Base-by-base conservation (phyloP, 2,329 filamentous ascomycete species). In the Westerdykella aurantiaca region DNA sequence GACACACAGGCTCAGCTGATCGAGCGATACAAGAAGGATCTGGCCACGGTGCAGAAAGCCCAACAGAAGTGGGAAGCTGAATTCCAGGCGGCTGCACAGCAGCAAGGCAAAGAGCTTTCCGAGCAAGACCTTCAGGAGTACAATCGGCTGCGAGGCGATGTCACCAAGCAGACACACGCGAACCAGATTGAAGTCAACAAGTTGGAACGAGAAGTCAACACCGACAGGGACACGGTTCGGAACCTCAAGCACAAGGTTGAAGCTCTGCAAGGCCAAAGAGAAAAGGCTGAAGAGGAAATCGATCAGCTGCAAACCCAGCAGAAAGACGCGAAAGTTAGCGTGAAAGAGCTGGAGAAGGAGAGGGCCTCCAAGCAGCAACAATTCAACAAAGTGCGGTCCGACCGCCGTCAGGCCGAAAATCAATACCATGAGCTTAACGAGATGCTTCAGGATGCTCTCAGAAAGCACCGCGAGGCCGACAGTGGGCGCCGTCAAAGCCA, bases 171-270 rank as follows among this genome's bases (percentile, higher is more conserved):
- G 51, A 86, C 88, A 22, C 86, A 89, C 6, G 78, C 80, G 7
- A 87, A 95, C 56, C 87, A 93, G 61, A 79, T 84, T 51, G 87
- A 88, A 54, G 77, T 95, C 33, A 87, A 94, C 67, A 88, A 89
- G 50, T 78, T 96, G n/a, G 79, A 82, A 44, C 88, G 90, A 17
- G 88, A 96, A 61, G 77, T 88, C 48, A 95, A 91, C 69, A 93
- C 88, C 0, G 90, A 97, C 58, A 85, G 91, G 49, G 89, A 94
- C 47, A 93, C 89, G 0, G 86, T 91, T 47, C 91, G 87, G 59
- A 95, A 86, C 51, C 74, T 97, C 50, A 90, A 86, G 67, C 86
- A 87, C 60, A 95, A 89, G 63, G 83, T 96, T 25, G 88, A 95
- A 52, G 82, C 78, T 43, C 81, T 84, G 13, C 78, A 93, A 50